These are phyloP conservation scores for Trichoderma koningiopsis DNA, from an alignment of 2,329 filamentous ascomycete species.

Conservation along the genomic window DNA sequence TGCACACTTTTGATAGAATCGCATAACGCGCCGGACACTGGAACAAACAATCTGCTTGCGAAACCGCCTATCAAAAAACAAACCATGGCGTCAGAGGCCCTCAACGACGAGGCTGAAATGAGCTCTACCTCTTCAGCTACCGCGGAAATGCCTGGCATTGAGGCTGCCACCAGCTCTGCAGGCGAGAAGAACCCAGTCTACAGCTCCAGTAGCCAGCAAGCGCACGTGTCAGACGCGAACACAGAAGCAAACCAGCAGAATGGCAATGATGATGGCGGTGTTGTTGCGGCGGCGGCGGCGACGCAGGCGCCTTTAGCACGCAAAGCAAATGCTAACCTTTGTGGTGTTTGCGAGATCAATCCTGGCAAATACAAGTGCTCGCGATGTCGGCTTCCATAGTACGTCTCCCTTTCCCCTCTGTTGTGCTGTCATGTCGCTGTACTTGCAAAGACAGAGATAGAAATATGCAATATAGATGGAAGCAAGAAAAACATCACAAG, in stretches of 20 bases:
- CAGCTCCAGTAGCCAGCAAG: background rate
- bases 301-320: background rate
- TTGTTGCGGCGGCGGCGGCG: background rate
- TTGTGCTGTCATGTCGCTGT: background rate
- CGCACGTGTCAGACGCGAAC: constrained; percentile 6
- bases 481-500: background rate
- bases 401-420: constrained; percentile 35
- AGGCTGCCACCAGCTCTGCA: background rate
- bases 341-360: constrained; percentile 55
- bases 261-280: background rate
- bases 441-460: background rate
- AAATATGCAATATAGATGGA: background rate
- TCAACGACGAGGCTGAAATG: constrained; percentile 4
- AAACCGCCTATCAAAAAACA: background rate
- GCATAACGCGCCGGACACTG: constrained; percentile 5
- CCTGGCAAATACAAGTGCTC: constrained; percentile 65
- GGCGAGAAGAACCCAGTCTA: background rate
- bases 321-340: constrained; percentile 33
- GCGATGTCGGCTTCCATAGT: constrained; percentile 62
- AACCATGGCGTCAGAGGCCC: constrained; percentile 17
- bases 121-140: background rate
- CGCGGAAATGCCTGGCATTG: background rate
- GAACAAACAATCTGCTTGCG: background rate
- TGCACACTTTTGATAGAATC: background rate
- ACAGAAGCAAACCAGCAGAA: constrained; percentile 8